phyloP scores from a whole-genome alignment of 352 stramenopile species.

The Globisporangium carolinianum region DNA sequence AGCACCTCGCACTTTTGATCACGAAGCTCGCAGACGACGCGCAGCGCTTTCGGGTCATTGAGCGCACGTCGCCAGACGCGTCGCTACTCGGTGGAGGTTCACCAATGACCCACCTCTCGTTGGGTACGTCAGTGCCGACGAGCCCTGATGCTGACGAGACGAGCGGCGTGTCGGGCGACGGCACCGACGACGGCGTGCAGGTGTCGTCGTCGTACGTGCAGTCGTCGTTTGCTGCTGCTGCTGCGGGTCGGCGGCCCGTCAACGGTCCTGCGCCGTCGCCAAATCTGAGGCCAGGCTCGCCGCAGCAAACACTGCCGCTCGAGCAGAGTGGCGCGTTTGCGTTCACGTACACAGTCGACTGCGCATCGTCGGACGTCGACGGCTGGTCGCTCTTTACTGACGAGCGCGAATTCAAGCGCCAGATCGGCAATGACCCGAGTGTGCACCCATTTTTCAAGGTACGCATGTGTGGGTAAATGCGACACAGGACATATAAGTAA shows the following conservation, averaged over 20 bases:
- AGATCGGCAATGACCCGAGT: conserved; percentile 52
- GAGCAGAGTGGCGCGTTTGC: conserved; percentile 65
- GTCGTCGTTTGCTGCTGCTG: background rate
- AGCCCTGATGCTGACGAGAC: background rate
- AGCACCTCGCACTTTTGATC: conserved; percentile 44
- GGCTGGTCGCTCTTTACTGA: conserved; percentile 76
- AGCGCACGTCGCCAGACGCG: conserved; percentile 1
- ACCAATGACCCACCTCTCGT: conserved; percentile 3
- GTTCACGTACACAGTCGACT: conserved; percentile 48
- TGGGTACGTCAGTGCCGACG: too few relatives aligned
- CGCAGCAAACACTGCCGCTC: conserved; percentile 17
- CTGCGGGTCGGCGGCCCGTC: conserved; percentile 2
- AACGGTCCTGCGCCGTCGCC: conserved; percentile 28
- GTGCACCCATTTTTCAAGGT: conserved; percentile 72
- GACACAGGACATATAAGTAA: too few relatives aligned
- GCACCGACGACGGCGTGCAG: conserved; percentile 1
- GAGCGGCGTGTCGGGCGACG: conserved; percentile 1
- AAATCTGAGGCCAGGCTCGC: conserved; percentile 28
- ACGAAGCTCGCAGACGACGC: conserved; percentile 43
- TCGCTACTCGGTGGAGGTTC: background rate
- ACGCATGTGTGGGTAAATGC: background rate
- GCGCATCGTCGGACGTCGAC: conserved; percentile 36
- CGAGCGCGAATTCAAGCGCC: conserved; percentile 69
- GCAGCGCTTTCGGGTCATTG: conserved; percentile 45
- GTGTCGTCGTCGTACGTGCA: background rate